Percentiles rank a stretch among this genome's conserved stretches.
phyloP scores from a whole-genome alignment of 768 basidiomycete species.

The Rhizopogon salebrosus region DNA sequence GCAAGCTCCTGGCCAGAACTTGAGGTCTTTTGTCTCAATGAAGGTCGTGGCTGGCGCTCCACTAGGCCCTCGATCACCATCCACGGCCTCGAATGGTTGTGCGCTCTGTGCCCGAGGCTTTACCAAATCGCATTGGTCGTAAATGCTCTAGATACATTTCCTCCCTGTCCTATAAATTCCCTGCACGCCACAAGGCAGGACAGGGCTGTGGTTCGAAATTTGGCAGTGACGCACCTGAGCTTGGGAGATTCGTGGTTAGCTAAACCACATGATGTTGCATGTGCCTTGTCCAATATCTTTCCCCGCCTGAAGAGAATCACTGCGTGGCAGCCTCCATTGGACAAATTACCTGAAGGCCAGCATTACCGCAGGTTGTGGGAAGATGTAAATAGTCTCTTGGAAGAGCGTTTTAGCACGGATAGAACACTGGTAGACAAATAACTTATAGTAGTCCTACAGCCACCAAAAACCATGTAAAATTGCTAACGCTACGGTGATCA shows the following conservation, averaged over 20 bases:
- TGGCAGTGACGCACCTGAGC: neutral
- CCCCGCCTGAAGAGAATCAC: neutral
- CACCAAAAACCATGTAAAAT: neutral
- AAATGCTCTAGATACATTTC: neutral
- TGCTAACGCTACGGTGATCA: neutral
- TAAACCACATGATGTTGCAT: neutral
- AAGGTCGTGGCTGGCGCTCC: neutral
- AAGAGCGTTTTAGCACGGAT: neutral
- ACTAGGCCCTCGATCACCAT: neutral
- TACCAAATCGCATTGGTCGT: neutral
- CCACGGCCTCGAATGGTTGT: neutral
- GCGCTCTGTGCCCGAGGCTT: neutral
- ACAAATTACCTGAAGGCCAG: neutral
- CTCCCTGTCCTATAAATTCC: neutral
- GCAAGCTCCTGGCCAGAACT: slow-evolving; percentile 1
- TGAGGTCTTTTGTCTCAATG: neutral
- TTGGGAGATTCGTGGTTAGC: neutral
- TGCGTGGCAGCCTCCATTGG: neutral
- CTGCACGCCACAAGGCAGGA: neutral
- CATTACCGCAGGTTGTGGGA: neutral
- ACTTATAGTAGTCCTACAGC: neutral
- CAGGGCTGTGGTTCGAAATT: neutral
- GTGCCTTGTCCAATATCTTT: neutral
- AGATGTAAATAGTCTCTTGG: neutral
- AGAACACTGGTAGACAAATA: neutral